phyloP scores from a whole-genome alignment of 768 basidiomycete genomes.

The Boletales sp. region DNA sequence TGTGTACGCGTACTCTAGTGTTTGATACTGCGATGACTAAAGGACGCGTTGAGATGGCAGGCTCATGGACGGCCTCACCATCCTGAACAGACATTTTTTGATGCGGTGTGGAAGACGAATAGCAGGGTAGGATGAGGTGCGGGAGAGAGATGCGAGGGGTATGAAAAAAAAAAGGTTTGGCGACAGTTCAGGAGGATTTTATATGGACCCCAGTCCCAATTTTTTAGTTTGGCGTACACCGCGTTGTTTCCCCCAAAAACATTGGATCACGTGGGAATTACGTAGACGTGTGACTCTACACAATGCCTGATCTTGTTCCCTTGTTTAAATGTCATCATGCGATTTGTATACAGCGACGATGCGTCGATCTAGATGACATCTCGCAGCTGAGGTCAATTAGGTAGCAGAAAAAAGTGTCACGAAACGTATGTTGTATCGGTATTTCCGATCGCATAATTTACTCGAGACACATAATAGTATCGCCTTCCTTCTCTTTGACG shows the following conservation, averaged over 20 bases:
- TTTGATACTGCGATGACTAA: conserved; percentile 30
- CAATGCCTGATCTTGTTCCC: background rate
- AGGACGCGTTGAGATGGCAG: conserved; percentile 35
- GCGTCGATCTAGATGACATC: too few species aligned
- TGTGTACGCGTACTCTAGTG: conserved; percentile 31
- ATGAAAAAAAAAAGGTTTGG: conserved; percentile 6
- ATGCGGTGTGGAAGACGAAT: conserved; percentile 3
- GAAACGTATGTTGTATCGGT: background rate
- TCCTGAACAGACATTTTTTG: conserved; percentile 32
- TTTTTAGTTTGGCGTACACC: conserved; percentile 23
- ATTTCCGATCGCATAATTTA: conserved; percentile 6
- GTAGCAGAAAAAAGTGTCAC: background rate
- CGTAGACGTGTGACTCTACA: conserved; percentile 7
- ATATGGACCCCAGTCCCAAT: conserved; percentile 31
- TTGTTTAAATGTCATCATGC: background rate
- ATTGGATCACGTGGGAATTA: conserved; percentile 27
- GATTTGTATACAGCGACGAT: too few species aligned
- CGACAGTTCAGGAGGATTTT: conserved; percentile 10
- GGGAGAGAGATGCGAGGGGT: conserved; percentile 3
- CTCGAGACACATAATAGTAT: conserved; percentile 8
- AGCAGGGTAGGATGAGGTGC: background rate
- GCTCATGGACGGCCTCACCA: conserved; percentile 27
- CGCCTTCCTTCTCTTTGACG: background rate
- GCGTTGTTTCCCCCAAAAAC: conserved; percentile 26
- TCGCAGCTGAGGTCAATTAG: background rate